Conservation (phyloP, 768 basidiomycete species). For the Tylopilus subfusipes region DNA sequence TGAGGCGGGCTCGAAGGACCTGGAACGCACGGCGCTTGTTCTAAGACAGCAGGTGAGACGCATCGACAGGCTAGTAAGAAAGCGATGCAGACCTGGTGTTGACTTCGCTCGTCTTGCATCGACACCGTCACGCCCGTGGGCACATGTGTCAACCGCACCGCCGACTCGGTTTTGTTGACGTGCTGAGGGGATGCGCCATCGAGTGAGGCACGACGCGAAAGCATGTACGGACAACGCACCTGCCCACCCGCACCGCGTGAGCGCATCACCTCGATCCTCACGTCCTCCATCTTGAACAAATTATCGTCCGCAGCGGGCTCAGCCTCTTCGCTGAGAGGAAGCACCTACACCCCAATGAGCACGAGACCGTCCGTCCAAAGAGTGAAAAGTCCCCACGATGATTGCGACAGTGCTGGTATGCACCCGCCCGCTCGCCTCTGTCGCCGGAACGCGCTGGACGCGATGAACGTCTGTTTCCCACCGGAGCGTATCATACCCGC, state of each 20-base stretch:
- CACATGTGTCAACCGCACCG: conserved; percentile 88
- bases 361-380: background rate
- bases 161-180: conserved; percentile 98
- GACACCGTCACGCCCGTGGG: conserved; percentile 94
- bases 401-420: conserved; percentile 91
- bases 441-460: conserved; percentile 90
- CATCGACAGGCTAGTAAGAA: background rate
- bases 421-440: conserved; percentile 81
- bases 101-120: conserved; percentile 97
- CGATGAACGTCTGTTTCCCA: conserved; percentile 97
- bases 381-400: conserved; percentile 49
- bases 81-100: conserved; percentile 74
- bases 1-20: conserved; percentile 79
- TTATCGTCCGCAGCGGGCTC: conserved; percentile 52
- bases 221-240: conserved; percentile 38
- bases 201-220: background rate
- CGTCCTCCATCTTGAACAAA: conserved; percentile 79
- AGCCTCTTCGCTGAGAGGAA: conserved; percentile 72
- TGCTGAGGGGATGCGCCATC: conserved; percentile 52
- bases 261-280: conserved; percentile 92
- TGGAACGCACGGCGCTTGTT: conserved; percentile 93
- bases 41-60: conserved; percentile 35
- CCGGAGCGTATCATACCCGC: conserved; percentile 72
- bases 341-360: conserved; percentile 49
- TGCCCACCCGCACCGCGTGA: conserved; percentile 96